These are phyloP conservation scores for Trebouxiophyceae sp. DNA, from an alignment of 163 green algal species.

Conservation along the genomic window DNA sequence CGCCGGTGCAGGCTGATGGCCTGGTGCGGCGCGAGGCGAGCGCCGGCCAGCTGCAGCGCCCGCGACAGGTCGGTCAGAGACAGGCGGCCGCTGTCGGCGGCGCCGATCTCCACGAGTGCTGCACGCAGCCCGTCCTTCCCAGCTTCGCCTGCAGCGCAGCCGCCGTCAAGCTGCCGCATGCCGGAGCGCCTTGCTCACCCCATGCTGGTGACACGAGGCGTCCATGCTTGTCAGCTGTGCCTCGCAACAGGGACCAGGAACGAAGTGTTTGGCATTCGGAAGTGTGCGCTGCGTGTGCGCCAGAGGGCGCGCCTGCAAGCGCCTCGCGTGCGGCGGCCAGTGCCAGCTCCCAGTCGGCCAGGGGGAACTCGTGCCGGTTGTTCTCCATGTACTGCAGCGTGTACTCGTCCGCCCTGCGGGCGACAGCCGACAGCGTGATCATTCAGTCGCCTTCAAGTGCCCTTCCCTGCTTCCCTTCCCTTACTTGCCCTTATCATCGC, in stretches of 20 bases:
- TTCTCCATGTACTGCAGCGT: constrained; percentile 83
- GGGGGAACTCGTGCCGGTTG: constrained; percentile 52
- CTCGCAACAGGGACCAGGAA: not conserved
- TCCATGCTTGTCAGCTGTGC: too few relatives aligned
- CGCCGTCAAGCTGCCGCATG: not conserved
- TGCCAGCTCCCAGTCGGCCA: constrained; percentile 21
- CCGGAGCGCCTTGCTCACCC: not conserved
- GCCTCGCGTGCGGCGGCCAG: constrained; percentile 8
- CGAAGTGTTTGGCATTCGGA: too few relatives aligned
- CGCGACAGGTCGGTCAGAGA: not conserved
- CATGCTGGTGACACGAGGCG: too few relatives aligned
- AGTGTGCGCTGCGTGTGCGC: too few relatives aligned
- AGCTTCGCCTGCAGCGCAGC: not conserved
- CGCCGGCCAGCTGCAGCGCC: not conserved
- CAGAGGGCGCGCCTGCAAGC: not conserved
- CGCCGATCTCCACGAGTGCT: not conserved
- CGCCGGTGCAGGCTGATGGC: too few relatives aligned
- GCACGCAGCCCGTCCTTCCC: not conserved
- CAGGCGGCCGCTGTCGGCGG: not conserved
- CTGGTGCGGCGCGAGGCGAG: not conserved
- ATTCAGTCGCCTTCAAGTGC: too few relatives aligned
- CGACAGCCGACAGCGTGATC: constrained; percentile 51
- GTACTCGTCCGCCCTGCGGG: constrained; percentile 76
- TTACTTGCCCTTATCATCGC: too few relatives aligned
- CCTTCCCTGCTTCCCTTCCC: too few relatives aligned